Percentiles rank a stretch among this genome's conserved stretches.
phyloP scores from a whole-genome alignment of 2,329 filamentous ascomycete species.

The Cadophora gregata region DNA sequence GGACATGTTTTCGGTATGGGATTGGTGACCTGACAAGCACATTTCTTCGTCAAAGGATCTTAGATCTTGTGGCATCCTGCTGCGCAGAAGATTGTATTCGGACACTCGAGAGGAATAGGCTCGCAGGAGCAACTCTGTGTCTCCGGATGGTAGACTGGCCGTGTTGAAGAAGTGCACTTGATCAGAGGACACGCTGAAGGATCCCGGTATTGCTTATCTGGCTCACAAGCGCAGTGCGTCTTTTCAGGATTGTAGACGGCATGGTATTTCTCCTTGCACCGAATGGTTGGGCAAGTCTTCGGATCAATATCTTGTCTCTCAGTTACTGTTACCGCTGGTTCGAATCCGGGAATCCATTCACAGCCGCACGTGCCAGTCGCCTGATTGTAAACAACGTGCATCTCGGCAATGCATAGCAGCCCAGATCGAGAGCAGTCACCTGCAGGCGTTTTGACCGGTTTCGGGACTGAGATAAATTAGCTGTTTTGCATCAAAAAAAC shows the following conservation, averaged over 20 bases:
- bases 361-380: conserved; percentile 13
- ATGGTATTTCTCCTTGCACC: conserved; percentile 23
- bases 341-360: conserved; percentile 3
- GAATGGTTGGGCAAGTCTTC: conserved; percentile 24
- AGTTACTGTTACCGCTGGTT: neutral
- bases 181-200: conserved; percentile 29
- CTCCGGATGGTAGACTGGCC: conserved; percentile 29
- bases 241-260: conserved; percentile 24
- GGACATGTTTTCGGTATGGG: conserved; percentile 30
- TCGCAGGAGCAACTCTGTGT: conserved; percentile 32
- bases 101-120: conserved; percentile 18
- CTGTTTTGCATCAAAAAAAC: neutral
- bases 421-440: conserved; percentile 1
- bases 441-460: neutral
- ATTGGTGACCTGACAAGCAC: conserved; percentile 32
- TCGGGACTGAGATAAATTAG: conserved; percentile 10
- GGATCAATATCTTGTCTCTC: conserved; percentile 22
- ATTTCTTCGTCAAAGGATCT: conserved; percentile 23
- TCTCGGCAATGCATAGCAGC: conserved; percentile 13
- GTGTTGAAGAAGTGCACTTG: conserved; percentile 25
- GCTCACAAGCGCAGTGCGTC: conserved; percentile 23
- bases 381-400: conserved; percentile 16
- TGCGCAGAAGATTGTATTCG: conserved; percentile 29
- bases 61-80: conserved; percentile 26
- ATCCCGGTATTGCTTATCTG: conserved; percentile 17